Percentiles rank a stretch among this genome's conserved stretches.
Conservation (phyloP, 768 basidiomycete genomes). For the Tulasnella sp. region DNA sequence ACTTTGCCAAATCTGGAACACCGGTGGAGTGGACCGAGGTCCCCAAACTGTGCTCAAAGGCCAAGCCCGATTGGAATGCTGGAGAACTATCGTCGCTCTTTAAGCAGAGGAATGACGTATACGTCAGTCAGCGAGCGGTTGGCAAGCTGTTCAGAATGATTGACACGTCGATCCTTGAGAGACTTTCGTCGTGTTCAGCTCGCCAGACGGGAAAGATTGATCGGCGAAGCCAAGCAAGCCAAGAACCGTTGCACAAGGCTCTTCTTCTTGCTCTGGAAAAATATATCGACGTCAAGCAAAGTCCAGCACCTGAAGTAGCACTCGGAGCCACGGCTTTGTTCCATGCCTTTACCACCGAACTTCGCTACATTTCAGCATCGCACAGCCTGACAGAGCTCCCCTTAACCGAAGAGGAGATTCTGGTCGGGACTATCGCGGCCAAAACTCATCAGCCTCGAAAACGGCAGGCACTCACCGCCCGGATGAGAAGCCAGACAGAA, state of each 20-base stretch:
- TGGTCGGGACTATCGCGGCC: conserved; percentile 54
- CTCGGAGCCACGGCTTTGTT: conserved; percentile 17
- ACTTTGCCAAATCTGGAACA: conserved; percentile 18
- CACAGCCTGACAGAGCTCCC: conserved; percentile 27
- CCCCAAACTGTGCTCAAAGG: not conserved
- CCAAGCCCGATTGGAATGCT: conserved; percentile 13
- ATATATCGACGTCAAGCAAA: not conserved
- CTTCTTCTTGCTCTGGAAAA: not conserved
- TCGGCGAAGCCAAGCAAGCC: too few relatives aligned
- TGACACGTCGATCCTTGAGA: too few relatives aligned
- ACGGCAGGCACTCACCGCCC: conserved; percentile 42
- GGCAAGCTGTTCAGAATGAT: conserved; percentile 53
- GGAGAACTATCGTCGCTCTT: conserved; percentile 1
- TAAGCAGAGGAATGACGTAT: conserved; percentile 21
- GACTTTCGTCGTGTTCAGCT: too few relatives aligned
- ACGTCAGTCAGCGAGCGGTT: conserved; percentile 43
- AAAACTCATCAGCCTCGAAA: conserved; percentile 47
- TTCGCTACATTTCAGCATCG: conserved; percentile 37
- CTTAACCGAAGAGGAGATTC: conserved; percentile 51
- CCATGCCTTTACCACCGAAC: conserved; percentile 33
- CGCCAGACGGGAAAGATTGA: too few relatives aligned
- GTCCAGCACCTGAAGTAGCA: conserved; percentile 15
- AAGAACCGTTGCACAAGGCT: not conserved
- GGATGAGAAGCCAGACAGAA: conserved; percentile 44
- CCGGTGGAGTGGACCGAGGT: conserved; percentile 5